Conservation (phyloP, 2,329 filamentous ascomycete genomes). For the Cladosporium sp. region DNA sequence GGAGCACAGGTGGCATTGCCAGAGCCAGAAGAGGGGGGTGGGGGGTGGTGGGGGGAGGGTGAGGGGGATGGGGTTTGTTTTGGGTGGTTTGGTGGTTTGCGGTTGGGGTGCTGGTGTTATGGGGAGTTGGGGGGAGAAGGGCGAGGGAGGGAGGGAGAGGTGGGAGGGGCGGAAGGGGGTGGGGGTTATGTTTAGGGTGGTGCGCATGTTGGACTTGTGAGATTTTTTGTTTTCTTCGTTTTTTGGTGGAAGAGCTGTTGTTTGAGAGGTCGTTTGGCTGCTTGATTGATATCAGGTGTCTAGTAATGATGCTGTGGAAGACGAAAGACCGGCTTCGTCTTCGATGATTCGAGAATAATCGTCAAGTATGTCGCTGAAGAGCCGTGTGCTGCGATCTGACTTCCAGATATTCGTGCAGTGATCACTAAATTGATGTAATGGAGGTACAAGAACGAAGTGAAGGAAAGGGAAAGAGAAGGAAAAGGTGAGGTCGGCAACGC, state of each 20-base stretch:
- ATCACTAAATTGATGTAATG: neutral
- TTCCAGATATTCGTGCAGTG: neutral
- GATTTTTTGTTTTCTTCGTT: no score
- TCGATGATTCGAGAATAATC: neutral
- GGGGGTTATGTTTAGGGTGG: slow-evolving; percentile 32
- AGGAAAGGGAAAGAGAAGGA: neutral
- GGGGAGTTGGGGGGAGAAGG: slow-evolving; percentile 35
- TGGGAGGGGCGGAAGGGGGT: slow-evolving; percentile 41
- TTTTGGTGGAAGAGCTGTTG: no score
- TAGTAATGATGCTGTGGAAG: neutral
- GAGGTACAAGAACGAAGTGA: neutral
- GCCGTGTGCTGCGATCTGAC: neutral
- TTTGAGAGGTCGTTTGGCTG: neutral
- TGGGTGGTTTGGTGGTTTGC: neutral
- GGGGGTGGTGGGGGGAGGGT: slow-evolving; percentile 24
- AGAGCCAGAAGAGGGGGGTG: slow-evolving; percentile 44
- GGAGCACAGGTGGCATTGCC: slow-evolving; percentile 51
- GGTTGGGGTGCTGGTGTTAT: slow-evolving; percentile 18
- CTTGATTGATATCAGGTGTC: no score
- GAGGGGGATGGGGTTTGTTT: neutral
- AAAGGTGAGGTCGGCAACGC: neutral
- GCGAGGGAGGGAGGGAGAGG: slow-evolving; percentile 42
- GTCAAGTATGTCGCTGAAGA: neutral
- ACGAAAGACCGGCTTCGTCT: slow-evolving; percentile 5
- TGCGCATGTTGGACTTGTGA: slow-evolving; percentile 22